Evolutionary conservation across 169 alveolate species (phyloP).

Genomic region (Neospora caninum): DNA sequence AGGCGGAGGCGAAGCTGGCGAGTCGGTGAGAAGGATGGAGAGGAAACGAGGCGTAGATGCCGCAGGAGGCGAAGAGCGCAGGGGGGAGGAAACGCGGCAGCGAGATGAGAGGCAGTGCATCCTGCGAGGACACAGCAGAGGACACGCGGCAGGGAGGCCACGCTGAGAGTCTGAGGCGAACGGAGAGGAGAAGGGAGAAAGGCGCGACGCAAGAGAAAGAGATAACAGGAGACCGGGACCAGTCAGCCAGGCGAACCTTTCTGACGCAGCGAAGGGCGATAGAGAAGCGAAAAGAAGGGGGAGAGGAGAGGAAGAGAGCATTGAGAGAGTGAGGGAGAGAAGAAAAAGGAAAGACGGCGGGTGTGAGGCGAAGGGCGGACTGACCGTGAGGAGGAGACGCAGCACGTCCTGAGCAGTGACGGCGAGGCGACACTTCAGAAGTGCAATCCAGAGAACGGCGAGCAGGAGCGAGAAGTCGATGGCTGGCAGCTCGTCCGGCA

Average conservation of each 20-base stretch:
- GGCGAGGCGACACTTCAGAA: conserved; percentile 47
- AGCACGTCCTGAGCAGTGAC: conserved; percentile 47
- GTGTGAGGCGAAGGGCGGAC: neutral
- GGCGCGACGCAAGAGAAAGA: neutral
- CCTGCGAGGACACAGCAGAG: neutral
- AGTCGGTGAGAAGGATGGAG: conserved; percentile 7
- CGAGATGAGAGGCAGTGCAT: neutral
- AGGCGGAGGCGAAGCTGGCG: neutral
- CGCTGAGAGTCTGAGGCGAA: neutral
- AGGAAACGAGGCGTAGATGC: neutral
- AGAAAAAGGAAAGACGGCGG: neutral
- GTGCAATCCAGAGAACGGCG: conserved; percentile 41
- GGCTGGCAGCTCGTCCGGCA: conserved; percentile 40
- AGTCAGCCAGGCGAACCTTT: neutral
- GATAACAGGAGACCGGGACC: neutral
- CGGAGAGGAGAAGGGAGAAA: conserved; percentile 3
- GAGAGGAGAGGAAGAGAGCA: neutral
- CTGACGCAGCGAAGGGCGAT: neutral
- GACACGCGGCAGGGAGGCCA: neutral
- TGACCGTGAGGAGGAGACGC: conserved; percentile 41
- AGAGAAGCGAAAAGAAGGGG: neutral
- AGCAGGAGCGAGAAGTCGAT: conserved; percentile 33
- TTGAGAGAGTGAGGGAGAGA: neutral
- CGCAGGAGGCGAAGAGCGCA: conserved; percentile 24
- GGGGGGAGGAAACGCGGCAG: conserved; percentile 26